A percentile compares a stretch with the other conserved stretches of the same genome.
Conservation (phyloP, 2,329 filamentous ascomycete genomes). For the Pseudonectria buxi region DNA sequence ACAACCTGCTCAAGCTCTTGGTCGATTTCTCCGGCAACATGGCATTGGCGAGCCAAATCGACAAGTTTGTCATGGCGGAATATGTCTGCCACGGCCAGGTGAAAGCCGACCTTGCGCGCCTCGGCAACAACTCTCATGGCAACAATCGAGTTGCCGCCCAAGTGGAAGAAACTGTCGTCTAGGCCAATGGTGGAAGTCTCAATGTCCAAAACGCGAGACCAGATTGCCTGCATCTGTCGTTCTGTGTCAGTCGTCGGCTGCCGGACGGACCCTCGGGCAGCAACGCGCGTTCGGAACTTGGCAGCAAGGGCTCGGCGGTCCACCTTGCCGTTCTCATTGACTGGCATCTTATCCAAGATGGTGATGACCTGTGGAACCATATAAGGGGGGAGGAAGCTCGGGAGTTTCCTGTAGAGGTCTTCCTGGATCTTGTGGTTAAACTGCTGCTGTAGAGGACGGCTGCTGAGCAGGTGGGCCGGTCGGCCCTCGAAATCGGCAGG, state of each 20-base stretch:
- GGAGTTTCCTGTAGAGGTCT: conserved; percentile 1
- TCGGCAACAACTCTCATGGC: conserved; percentile 17
- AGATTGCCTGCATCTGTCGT: conserved; percentile 3
- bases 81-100: conserved; percentile 5
- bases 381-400: conserved; percentile 8
- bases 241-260: not conserved
- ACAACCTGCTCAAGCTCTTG: not conserved
- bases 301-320: conserved; percentile 6
- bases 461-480: conserved; percentile 1
- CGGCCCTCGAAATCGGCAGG: conserved; percentile 5
- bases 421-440: conserved; percentile 1
- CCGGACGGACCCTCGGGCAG: not conserved
- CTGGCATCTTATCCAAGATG: conserved; percentile 7
- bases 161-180: conserved; percentile 20
- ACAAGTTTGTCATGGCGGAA: conserved; percentile 7
- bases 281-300: not conserved
- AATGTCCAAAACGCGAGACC: conserved; percentile 9
- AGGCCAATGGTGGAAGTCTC: conserved; percentile 22
- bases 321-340: conserved; percentile 10
- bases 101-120: conserved; percentile 2
- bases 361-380: conserved; percentile 7
- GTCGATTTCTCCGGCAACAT: not conserved
- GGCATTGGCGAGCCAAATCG: conserved; percentile 1
- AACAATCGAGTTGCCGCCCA: conserved; percentile 21
- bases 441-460: conserved; percentile 5